Conservation (phyloP, 306 rosid genomes). For the Trifolium repens region DNA sequence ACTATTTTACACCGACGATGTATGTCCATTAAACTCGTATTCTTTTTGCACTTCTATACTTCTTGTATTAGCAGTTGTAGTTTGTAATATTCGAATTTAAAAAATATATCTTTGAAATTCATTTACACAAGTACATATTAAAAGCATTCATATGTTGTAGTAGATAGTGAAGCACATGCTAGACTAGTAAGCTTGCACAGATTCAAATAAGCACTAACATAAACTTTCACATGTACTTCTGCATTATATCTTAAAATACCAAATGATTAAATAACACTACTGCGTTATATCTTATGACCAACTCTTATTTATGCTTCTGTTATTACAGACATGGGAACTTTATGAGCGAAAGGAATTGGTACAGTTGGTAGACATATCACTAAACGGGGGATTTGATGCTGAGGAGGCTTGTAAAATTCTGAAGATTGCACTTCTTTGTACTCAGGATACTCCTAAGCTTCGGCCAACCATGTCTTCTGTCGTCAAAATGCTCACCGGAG, state of each 20-base stretch:
- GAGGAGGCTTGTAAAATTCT: conserved; percentile 80
- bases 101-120: not conserved
- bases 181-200: not conserved
- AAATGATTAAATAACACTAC: not conserved
- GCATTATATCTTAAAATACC: not conserved
- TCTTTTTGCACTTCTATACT: not conserved
- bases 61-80: not conserved
- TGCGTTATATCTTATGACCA: conserved; percentile 1
- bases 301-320: conserved; percentile 29
- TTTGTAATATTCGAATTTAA: not conserved
- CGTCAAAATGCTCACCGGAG: conserved; percentile 76
- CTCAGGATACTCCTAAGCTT: conserved; percentile 78
- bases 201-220: not conserved
- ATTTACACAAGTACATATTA: not conserved
- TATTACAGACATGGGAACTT: conserved; percentile 75
- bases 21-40: too few relatives aligned
- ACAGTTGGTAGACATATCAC: conserved; percentile 60
- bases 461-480: conserved; percentile 86
- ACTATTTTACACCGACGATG: too few relatives aligned
- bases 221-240: not conserved
- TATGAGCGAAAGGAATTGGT: conserved; percentile 63
- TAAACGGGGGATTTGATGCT: conserved; percentile 67
- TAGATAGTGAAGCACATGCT: not conserved
- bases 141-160: not conserved
- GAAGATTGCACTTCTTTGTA: conserved; percentile 83